Conservation (phyloP, 805 yeast species). For the Saccharomycopsis oosterbeekiorum region DNA sequence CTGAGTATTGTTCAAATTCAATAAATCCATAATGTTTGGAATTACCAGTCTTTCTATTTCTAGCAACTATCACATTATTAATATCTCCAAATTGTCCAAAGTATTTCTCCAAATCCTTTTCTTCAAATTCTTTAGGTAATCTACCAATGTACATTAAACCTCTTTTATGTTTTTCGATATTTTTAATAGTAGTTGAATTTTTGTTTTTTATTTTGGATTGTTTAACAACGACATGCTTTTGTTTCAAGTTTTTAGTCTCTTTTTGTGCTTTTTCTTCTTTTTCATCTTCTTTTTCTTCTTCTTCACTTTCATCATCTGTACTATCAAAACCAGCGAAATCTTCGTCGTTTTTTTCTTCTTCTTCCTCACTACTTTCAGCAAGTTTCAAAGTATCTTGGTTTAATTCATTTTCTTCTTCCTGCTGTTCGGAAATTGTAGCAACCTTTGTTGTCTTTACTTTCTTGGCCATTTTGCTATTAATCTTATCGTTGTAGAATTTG, state of each 20-base stretch:
- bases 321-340: constrained; percentile 19
- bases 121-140: constrained; percentile 88
- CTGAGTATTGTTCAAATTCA: constrained; percentile 65
- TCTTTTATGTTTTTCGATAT: constrained; percentile 27
- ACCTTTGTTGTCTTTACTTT: constrained; percentile 5
- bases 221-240: constrained; percentile 22
- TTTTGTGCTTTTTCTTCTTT: constrained; percentile 18
- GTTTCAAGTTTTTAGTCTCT: constrained; percentile 18
- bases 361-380: constrained; percentile 21
- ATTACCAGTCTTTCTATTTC: constrained; percentile 84
- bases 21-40: constrained; percentile 88
- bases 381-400: constrained; percentile 22
- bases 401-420: constrained; percentile 22
- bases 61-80: constrained; percentile 65
- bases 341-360: constrained; percentile 15
- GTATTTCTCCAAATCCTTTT: constrained; percentile 62
- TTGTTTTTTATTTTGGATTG: constrained; percentile 20
- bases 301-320: constrained; percentile 20
- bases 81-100: constrained; percentile 88
- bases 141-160: constrained; percentile 86
- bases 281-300: constrained; percentile 7
- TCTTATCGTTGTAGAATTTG: not conserved
- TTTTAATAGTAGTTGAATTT: constrained; percentile 20
- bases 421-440: constrained; percentile 17
- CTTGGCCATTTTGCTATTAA: constrained; percentile 16